Evolutionary conservation across 768 basidiomycete genomes (phyloP), one percentile per base, ranked within the genome.

Genomic region (Lentinus brumalis): DNA sequence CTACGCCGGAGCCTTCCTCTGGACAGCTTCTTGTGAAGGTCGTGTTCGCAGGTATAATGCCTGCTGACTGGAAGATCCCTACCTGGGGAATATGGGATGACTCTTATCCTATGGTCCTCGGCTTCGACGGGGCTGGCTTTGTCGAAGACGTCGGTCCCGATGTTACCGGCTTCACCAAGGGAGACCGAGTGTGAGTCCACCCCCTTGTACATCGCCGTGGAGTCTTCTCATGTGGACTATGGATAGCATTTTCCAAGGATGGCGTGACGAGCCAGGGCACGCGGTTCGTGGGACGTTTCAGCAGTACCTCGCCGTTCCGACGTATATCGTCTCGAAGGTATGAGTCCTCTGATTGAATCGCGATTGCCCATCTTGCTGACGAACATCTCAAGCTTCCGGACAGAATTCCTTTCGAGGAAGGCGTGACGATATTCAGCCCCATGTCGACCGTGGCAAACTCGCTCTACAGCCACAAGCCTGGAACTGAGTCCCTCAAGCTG

Each of bases 141-240:
- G 75, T 82, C 29, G 72, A 73, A 31, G 69, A 69, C 8, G 66
- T 79, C 21, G 81, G 79, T 14, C n/a, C 44, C 9, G 65, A 57
- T 5, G 71, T 74, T 2, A 56, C 49, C 14, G 44, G 61, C 21
- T 65, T 73, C 61, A 66, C 67, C 29, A 52, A 53, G 15, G 73
- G 73, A 21, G 69, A 71, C 54, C 64, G 63, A 40, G 69, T 74
- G 65, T 59, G 47, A 31, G 44, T n/a, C 41, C 14, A 14, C 3
- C n/a, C 41, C 41, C 14, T 3, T 42, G n/a, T 45, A n/a, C 16
- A n/a, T 16, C 3, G n/a, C 14, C n/a, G 16, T 18, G 53, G 2
- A 15, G 47, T 47, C 30, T 50, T 16, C 35, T 35, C 35, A 35
- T 35, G n/a, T 9, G 2, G 3, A 29, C 11, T 32, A 16, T 16